A percentile compares a stretch with the other conserved stretches of the same genome.
phyloP scores from a whole-genome alignment of 2,329 filamentous ascomycete genomes.

The Arthroderma sp. region DNA sequence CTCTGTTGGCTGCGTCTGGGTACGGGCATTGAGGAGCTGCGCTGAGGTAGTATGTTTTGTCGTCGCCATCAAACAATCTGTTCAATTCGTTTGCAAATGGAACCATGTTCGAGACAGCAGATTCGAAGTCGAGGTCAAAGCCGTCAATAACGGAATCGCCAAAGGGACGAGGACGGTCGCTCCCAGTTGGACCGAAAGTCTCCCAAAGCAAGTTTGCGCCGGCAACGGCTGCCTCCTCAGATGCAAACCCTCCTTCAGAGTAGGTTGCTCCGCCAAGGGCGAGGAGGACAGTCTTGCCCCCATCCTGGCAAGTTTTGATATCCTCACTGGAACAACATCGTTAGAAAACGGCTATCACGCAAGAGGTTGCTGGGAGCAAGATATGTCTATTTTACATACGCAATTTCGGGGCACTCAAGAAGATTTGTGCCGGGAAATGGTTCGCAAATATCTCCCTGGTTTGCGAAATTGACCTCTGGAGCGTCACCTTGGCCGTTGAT shows the following conservation, averaged over 20 bases:
- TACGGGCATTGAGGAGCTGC: slow-evolving; percentile 57
- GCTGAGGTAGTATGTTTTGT: slow-evolving; percentile 45
- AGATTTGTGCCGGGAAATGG: slow-evolving; percentile 45
- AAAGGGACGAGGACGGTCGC: slow-evolving; percentile 47
- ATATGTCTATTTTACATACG: slow-evolving; percentile 32
- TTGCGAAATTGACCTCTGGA: slow-evolving; percentile 47
- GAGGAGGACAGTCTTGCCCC: slow-evolving; percentile 58
- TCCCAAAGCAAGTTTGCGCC: slow-evolving; percentile 55
- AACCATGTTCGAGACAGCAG: slow-evolving; percentile 44
- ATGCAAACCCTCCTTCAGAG: slow-evolving; percentile 52
- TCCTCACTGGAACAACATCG: slow-evolving; percentile 19
- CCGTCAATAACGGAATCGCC: slow-evolving; percentile 54
- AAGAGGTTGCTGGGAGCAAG: slow-evolving; percentile 7
- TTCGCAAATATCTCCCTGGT: slow-evolving; percentile 48
- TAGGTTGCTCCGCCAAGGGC: slow-evolving; percentile 61
- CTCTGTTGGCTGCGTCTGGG: slow-evolving; percentile 47
- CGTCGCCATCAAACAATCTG: slow-evolving; percentile 39
- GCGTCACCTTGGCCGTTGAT: slow-evolving; percentile 37
- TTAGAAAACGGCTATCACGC: slow-evolving; percentile 7
- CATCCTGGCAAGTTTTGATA: slow-evolving; percentile 46
- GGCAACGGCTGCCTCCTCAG: slow-evolving; percentile 36
- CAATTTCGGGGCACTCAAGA: slow-evolving; percentile 51
- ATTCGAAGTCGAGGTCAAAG: slow-evolving; percentile 66
- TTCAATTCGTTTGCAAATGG: slow-evolving; percentile 49
- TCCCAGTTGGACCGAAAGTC: slow-evolving; percentile 50